Base-by-base conservation (phyloP, 2,329 filamentous ascomycete genomes). In the Neurospora sp. region DNA sequence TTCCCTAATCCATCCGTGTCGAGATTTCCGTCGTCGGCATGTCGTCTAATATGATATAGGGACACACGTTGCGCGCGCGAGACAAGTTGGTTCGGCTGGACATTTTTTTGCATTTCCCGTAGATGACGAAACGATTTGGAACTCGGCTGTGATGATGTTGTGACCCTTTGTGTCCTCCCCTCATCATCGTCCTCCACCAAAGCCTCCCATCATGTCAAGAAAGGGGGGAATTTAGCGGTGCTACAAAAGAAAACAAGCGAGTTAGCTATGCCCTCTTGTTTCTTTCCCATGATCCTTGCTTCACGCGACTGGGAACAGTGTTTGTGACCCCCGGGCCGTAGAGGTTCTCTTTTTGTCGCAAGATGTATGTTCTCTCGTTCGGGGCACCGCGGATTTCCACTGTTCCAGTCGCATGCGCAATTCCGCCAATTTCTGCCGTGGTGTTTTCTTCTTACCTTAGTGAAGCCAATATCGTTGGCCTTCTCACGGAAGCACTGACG, bases 401-500 rank as follows among this genome's bases (percentile, higher is more conserved):
- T 17, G 23, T 36, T 46, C 67, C 15, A 19, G 33, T 68, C 39
- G 67, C 42, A n/a, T 38, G 67, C 40, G 42, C 28, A 68, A 19
- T 36, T 42, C 28, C 33, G 28, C 15, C 28, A 17, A 1, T 36
- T 33, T 36, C 28, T 17, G 13, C 28, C 28, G 23, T 36, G 28
- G 28, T 36, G 39, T n/a, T 46, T 33, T 40, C 13, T 68, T 76
- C 81, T 79, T 79, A 90, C 88, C 89, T 91, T 91, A 84, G 87
- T 84, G 84, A 91, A 91, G 79, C 89, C 89, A 82, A 91, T 91
- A 80, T 91, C 89, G 82, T 87, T 83, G 76, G 87, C 83, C 86
- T 90, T 90, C 86, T 91, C 89, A 80, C 89, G 87, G 87, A 91
- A 91, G 87, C 89, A 91, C 82, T 91, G 89, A 87, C 89, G 89